These are phyloP conservation scores for Starmera quercuum DNA, from an alignment of 805 yeast species.

Conservation along the genomic window DNA sequence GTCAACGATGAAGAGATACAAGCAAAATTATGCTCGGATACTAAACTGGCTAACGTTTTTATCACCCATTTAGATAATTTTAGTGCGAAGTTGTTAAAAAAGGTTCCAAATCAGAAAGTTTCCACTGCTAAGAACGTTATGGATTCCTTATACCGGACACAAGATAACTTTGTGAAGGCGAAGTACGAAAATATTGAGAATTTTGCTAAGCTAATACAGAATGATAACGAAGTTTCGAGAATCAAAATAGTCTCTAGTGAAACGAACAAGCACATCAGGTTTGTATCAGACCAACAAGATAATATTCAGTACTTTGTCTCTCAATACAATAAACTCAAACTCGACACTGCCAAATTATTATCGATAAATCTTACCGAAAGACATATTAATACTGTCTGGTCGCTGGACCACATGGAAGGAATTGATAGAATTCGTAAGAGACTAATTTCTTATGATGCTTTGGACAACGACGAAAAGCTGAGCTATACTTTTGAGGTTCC, in stretches of 20 bases:
- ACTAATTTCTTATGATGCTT: slow-evolving; percentile 45
- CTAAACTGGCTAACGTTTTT: slow-evolving; percentile 10
- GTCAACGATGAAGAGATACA: slow-evolving; percentile 22
- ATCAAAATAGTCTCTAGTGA: slow-evolving; percentile 29
- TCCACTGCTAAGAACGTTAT: slow-evolving; percentile 9
- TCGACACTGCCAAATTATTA: slow-evolving; percentile 32
- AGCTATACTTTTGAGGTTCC: slow-evolving; percentile 27
- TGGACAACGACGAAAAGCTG: slow-evolving; percentile 35
- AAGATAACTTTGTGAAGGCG: slow-evolving; percentile 13
- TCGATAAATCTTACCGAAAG: slow-evolving; percentile 11
- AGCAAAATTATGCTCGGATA: slow-evolving; percentile 7
- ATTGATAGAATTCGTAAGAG: slow-evolving; percentile 59
- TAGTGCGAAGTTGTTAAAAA: slow-evolving; percentile 16
- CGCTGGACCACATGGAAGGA: slow-evolving; percentile 65
- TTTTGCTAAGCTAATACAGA: slow-evolving; percentile 7
- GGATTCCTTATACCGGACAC: slow-evolving; percentile 5
- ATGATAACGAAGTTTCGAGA: slow-evolving; percentile 12
- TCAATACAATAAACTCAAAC: slow-evolving; percentile 39
- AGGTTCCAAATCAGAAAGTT: slow-evolving; percentile 10
- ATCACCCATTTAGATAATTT: slow-evolving; percentile 15
- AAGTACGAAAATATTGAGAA: slow-evolving; percentile 18
- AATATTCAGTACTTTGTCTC: slow-evolving; percentile 41
- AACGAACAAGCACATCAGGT: slow-evolving; percentile 40
- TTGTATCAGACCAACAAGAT: slow-evolving; percentile 59
- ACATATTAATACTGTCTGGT: slow-evolving; percentile 26